Conservation (phyloP, 441 rosid genomes). For the Dalechampia spathulata region DNA sequence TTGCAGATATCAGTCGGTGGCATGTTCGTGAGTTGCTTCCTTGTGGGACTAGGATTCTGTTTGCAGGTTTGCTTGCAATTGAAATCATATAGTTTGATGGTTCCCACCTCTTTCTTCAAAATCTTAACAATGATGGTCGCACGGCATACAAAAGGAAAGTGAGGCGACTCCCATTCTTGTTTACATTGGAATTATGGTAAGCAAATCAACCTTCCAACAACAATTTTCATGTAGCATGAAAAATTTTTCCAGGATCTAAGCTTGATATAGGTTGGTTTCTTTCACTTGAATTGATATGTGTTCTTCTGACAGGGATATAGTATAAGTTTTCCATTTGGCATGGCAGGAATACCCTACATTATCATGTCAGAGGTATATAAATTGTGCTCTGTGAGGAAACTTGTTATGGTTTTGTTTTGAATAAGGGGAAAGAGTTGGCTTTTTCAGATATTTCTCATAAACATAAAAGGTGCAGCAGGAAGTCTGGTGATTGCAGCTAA, state of each 20-base stretch:
- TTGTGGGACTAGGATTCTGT: constrained; percentile 12
- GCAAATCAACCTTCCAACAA: too few relatives aligned
- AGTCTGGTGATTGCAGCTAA: constrained; percentile 38
- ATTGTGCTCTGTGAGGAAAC: too few relatives aligned
- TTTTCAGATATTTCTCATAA: constrained; percentile 53
- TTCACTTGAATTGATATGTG: too few relatives aligned
- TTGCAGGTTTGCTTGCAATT: constrained; percentile 4
- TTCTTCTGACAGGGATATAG: too few relatives aligned
- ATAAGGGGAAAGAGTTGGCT: background rate
- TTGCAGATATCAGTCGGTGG: constrained; percentile 16
- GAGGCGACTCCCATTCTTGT: constrained; percentile 15
- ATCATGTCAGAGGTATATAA: constrained; percentile 18
- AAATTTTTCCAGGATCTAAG: too few relatives aligned
- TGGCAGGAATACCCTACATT: constrained; percentile 19
- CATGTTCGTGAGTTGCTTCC: constrained; percentile 9
- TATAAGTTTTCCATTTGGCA: too few relatives aligned
- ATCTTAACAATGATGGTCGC: background rate
- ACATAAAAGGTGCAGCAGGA: constrained; percentile 45
- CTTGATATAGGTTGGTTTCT: too few relatives aligned
- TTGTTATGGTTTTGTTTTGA: too few relatives aligned
- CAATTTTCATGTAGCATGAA: too few relatives aligned
- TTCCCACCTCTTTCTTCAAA: too few relatives aligned
- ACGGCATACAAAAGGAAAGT: constrained; percentile 10
- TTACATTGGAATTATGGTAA: constrained; percentile 18
- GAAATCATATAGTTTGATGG: background rate